Evolutionary conservation across 495 filamentous ascomycete genomes (phyloP).

Genomic region (Endocarpon pusillum): DNA sequence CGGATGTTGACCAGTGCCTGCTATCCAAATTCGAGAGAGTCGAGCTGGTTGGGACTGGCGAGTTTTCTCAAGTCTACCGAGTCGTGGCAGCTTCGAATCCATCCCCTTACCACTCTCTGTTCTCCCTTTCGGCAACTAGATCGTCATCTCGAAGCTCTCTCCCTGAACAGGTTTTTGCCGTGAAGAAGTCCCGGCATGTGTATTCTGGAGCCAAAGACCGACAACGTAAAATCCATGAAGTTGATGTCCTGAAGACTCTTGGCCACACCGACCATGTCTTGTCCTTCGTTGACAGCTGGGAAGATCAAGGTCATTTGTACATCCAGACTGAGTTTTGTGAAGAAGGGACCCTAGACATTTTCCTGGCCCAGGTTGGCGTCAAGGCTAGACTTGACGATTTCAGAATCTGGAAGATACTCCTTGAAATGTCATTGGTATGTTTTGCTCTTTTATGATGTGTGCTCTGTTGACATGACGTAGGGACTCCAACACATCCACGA

Average conservation of each 20-base stretch:
- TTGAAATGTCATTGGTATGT: slow-evolving; percentile 64
- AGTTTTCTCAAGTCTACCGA: slow-evolving; percentile 83
- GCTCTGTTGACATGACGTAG: slow-evolving; percentile 33
- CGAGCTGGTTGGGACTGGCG: slow-evolving; percentile 64
- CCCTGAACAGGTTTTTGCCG: slow-evolving; percentile 54
- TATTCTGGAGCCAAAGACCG: slow-evolving; percentile 59
- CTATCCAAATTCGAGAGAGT: slow-evolving; percentile 58
- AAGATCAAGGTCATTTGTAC: slow-evolving; percentile 63
- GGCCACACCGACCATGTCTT: slow-evolving; percentile 66
- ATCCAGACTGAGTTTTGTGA: slow-evolving; percentile 96
- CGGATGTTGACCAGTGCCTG: slow-evolving; percentile 54
- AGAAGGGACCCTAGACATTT: slow-evolving; percentile 73
- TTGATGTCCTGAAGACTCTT: slow-evolving; percentile 52
- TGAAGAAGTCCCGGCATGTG: slow-evolving; percentile 80
- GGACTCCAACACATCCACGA: slow-evolving; percentile 80
- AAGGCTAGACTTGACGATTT: slow-evolving; percentile 89
- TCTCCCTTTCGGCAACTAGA: slow-evolving; percentile 22
- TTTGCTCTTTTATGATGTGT: background rate
- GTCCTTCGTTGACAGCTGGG: slow-evolving; percentile 70
- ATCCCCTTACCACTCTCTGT: slow-evolving; percentile 24
- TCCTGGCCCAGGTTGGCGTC: slow-evolving; percentile 58
- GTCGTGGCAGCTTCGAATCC: slow-evolving; percentile 38
- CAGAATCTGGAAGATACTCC: slow-evolving; percentile 90
- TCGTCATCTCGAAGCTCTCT: slow-evolving; percentile 24
- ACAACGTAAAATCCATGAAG: slow-evolving; percentile 62